Evolutionary conservation across 1,139 yeast genomes (phyloP).

Genomic region (Diutina scorzettiae): DNA sequence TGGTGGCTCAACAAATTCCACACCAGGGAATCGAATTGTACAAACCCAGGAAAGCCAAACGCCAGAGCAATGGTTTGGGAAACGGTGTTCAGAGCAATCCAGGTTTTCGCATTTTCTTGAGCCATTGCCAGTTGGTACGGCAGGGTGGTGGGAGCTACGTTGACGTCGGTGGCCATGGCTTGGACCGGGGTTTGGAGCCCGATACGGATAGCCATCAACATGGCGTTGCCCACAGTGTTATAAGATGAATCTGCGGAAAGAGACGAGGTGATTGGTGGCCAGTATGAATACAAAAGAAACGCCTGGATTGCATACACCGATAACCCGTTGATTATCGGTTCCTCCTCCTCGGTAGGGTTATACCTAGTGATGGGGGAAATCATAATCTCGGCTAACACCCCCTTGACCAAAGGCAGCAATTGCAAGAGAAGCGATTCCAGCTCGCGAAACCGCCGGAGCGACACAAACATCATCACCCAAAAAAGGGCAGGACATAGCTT

Average conservation of each 20-base stretch:
- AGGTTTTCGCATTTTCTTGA: constrained; percentile 73
- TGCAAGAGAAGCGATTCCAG: constrained; percentile 33
- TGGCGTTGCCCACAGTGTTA: constrained; percentile 87
- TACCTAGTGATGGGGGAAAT: constrained; percentile 83
- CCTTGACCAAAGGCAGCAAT: constrained; percentile 60
- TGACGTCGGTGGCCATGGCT: constrained; percentile 8
- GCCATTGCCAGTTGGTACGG: constrained; percentile 31
- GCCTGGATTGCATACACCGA: constrained; percentile 96
- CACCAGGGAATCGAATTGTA: constrained; percentile 34
- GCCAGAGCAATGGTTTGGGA: constrained; percentile 86
- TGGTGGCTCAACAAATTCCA: not conserved
- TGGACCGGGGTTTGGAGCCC: constrained; percentile 77
- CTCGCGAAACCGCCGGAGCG: constrained; percentile 47
- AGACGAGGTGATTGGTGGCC: constrained; percentile 95
- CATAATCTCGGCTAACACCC: constrained; percentile 74
- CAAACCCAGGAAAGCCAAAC: constrained; percentile 90
- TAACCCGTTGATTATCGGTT: constrained; percentile 75
- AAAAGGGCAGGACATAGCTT: constrained; percentile 75
- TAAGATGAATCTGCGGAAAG: constrained; percentile 91
- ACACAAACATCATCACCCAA: constrained; percentile 87
- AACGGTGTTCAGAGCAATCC: constrained; percentile 88
- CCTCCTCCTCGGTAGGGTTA: constrained; percentile 61
- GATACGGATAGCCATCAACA: constrained; percentile 81
- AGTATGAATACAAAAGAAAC: constrained; percentile 70
- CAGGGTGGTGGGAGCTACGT: constrained; percentile 7